Conservation (phyloP, 2,329 filamentous ascomycete species). For the Lomentospora prolificans region DNA sequence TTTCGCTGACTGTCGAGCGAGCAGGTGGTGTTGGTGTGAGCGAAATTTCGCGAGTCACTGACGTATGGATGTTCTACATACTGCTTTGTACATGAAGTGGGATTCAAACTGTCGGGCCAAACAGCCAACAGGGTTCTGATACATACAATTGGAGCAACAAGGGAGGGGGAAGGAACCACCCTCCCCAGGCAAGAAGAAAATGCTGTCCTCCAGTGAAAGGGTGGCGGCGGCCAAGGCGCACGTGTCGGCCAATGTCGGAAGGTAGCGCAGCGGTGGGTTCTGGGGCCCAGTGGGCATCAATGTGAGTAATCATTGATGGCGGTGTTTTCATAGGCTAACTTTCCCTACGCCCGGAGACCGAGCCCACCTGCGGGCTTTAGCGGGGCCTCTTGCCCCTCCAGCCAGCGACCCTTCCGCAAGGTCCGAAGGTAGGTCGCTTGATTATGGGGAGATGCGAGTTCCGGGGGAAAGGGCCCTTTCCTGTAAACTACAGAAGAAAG, state of each 20-base stretch:
- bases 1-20: not conserved
- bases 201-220: not conserved
- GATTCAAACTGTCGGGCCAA: not conserved
- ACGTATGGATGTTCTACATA: not conserved
- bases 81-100: not conserved
- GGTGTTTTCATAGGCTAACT: constrained; percentile 22
- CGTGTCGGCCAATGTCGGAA: constrained; percentile 12
- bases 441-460: not conserved
- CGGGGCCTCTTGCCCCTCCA: not conserved
- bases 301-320: constrained; percentile 24
- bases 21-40: not conserved
- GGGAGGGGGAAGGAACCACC: not conserved
- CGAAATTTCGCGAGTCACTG: constrained; percentile 1
- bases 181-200: too few species aligned
- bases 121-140: not conserved
- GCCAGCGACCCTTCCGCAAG: not conserved
- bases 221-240: not conserved
- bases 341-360: constrained; percentile 3
- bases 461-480: not conserved
- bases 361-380: not conserved
- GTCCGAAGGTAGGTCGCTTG: not conserved
- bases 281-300: not conserved
- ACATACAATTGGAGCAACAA: not conserved
- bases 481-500: not conserved
- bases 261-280: not conserved